These are phyloP conservation scores for Thoreauomyces humboldtii DNA, from an alignment of 192 early-diverging fungal genomes.

Conservation along the genomic window DNA sequence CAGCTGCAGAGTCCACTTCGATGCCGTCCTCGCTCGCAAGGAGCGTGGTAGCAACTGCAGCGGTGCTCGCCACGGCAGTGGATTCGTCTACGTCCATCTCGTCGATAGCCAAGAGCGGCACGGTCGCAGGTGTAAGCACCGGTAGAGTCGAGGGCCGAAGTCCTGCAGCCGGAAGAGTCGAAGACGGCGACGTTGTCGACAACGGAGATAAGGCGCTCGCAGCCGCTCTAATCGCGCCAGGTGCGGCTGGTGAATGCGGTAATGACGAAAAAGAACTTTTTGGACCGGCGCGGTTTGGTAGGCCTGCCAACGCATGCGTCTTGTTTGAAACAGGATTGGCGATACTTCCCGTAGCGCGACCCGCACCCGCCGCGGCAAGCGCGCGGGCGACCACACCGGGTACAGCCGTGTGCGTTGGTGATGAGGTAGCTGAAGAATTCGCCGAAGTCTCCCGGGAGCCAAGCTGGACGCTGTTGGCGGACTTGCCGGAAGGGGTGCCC, in stretches of 20 bases:
- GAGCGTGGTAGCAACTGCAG: no score
- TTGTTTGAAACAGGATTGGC: conserved; percentile 14
- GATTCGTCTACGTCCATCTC: background rate
- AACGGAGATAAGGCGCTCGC: no score
- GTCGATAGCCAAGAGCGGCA: background rate
- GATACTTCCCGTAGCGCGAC: background rate
- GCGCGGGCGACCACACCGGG: conserved; percentile 18
- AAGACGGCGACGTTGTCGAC: no score
- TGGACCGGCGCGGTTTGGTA: no score
- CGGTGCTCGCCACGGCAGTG: background rate
- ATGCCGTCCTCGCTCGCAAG: no score
- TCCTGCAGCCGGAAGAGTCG: no score
- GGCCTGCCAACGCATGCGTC: conserved; percentile 15
- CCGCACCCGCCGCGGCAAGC: conserved; percentile 13
- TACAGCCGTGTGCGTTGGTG: background rate
- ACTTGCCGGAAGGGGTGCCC: background rate
- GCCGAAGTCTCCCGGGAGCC: no score
- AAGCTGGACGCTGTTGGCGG: background rate
- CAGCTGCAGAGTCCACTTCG: background rate
- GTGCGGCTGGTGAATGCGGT: no score
- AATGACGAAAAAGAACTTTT: no score
- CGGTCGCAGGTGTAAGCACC: background rate
- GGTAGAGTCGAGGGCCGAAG: no score
- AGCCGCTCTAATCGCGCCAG: no score
- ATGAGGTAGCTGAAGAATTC: background rate